Base-by-base conservation (phyloP, 2,329 filamentous ascomycete genomes). In the Tolypocladium sp. region DNA sequence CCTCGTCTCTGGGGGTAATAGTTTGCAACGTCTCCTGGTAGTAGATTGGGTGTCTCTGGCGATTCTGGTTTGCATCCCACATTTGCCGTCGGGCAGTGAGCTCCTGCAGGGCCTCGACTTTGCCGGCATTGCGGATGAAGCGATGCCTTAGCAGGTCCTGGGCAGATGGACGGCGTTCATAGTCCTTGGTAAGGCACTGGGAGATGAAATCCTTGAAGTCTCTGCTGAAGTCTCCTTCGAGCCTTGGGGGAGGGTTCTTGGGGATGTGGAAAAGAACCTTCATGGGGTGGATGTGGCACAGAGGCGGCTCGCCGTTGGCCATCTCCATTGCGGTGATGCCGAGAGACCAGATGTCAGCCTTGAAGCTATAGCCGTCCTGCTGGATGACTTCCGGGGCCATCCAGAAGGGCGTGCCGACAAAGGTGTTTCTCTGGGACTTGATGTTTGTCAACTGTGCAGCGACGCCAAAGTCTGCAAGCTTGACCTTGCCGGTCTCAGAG, bases 401-500 rank as follows among this genome's bases (percentile, higher is more conserved):
- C 92, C 92, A 96, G 70, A 95, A 96, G 0, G 94, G 94, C 0
- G 93, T 97, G 25, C 94, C 94, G 25, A 99, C 94, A 69, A 99
- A 97, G 0, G 94, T 99, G 74, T 97, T 93, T 58, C 94, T 86
- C 73, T 97, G 92, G 2, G 93, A 97, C 75, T 97, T 97, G 77
- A 97, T 96, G 71, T 97, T 96, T 62, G 91, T 96, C 68, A 99
- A 81, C 73, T 99, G 94, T 37, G 94, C 93, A 9, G 94, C 94
- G 49, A 99, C 94, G 61, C 94, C 94, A 70, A 99, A 99, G 75
- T 99, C 93, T 46, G 93, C 93, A 65, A 97, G 81, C 79, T 97
- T 97, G 71, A 97, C 93, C 70, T 91, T 92, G 68, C 93, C 93
- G 4, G 83, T 81, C 66, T 93, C 88, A 0, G 92, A 94, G n/a